Conservation (phyloP, 2,329 filamentous ascomycete genomes). For the Pyrenochaeta sp. region DNA sequence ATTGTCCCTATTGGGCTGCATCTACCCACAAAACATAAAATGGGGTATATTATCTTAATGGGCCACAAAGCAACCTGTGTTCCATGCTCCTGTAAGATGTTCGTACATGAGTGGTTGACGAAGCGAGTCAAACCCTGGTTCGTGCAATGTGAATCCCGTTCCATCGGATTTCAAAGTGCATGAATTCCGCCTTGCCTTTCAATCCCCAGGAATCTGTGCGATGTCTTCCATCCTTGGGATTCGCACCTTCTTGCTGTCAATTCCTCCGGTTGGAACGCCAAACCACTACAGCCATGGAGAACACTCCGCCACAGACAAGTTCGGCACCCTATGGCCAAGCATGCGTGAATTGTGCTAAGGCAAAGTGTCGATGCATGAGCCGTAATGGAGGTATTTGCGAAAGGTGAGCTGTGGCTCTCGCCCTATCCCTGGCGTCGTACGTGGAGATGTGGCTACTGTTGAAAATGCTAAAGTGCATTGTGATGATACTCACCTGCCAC, state of each 20-base stretch:
- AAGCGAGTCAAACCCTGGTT: not conserved
- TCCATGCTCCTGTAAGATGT: too few species aligned
- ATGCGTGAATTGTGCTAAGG: constrained; percentile 33
- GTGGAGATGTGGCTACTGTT: not conserved
- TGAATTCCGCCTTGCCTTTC: not conserved
- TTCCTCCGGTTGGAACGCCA: not conserved
- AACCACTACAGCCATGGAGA: constrained; percentile 11
- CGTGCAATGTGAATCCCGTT: not conserved
- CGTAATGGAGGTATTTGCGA: constrained; percentile 26
- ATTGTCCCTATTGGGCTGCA: too few species aligned
- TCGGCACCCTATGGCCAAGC: constrained; percentile 37
- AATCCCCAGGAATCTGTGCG: not conserved
- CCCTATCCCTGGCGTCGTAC: not conserved
- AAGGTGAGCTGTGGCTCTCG: constrained; percentile 20
- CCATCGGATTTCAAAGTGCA: not conserved
- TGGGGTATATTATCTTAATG: too few species aligned
- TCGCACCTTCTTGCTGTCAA: not conserved
- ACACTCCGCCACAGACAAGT: constrained; percentile 20
- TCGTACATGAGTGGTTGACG: not conserved
- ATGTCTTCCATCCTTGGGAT: not conserved
- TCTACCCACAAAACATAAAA: too few species aligned
- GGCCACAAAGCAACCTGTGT: too few species aligned
- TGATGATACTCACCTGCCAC: too few species aligned
- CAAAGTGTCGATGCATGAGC: constrained; percentile 36
- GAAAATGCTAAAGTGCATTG: not conserved